Conservation (phyloP, 148 eudicot species). For the Rhododendron ovatum region DNA sequence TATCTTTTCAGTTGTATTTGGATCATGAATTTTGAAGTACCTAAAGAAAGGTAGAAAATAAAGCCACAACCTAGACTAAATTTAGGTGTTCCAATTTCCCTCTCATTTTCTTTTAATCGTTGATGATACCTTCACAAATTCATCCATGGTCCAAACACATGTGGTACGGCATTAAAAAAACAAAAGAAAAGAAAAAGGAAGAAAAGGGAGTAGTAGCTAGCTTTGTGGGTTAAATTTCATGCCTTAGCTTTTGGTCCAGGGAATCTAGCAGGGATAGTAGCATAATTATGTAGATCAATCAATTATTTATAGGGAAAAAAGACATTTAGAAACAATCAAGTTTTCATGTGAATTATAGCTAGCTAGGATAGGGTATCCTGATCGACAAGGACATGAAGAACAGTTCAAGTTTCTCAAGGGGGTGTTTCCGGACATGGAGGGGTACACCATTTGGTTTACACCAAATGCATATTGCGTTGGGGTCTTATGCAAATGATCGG, state of each 20-base stretch:
- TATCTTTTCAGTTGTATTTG: no score
- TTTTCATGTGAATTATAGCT: neutral
- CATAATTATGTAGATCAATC: neutral
- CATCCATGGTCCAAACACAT: neutral
- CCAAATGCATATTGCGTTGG: no score
- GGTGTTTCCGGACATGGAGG: neutral
- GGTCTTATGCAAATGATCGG: no score
- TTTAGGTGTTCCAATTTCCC: neutral
- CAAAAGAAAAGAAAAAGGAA: neutral
- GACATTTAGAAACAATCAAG: neutral
- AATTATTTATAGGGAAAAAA: neutral
- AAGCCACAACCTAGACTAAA: neutral
- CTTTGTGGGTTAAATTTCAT: neutral
- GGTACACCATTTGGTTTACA: no score
- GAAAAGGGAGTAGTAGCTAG: neutral
- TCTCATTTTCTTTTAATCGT: neutral
- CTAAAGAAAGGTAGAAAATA: neutral
- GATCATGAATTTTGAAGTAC: no score
- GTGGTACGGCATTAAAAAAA: neutral
- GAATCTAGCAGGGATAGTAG: neutral
- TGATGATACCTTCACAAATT: neutral
- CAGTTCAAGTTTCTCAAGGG: neutral
- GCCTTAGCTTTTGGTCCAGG: neutral
- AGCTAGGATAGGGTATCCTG: neutral
- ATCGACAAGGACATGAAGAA: neutral